These are phyloP conservation scores for Beauveria pseudobassiana DNA, from an alignment of 2,329 filamentous ascomycete genomes.

Conservation along the genomic window DNA sequence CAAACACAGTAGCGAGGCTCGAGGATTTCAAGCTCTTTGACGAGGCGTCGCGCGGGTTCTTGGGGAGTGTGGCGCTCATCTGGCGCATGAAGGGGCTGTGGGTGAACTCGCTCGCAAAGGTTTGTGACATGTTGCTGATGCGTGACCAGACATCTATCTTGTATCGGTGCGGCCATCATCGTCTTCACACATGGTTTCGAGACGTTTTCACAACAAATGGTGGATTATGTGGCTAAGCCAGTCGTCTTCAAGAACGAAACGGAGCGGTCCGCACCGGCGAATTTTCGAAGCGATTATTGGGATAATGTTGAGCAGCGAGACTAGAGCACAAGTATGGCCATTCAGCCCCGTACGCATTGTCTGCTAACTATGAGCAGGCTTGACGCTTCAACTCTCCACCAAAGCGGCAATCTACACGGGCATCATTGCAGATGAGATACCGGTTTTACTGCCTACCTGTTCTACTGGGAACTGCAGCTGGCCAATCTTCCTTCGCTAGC, in stretches of 20 bases:
- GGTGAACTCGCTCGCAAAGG: no score
- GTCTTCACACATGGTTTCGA: constrained; percentile 30
- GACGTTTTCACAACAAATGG: constrained; percentile 32
- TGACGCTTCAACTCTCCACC: constrained; percentile 24
- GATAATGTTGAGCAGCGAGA: constrained; percentile 23
- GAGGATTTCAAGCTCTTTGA: constrained; percentile 33
- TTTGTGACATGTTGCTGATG: neutral
- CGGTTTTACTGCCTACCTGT: constrained; percentile 21
- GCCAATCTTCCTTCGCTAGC: constrained; percentile 28
- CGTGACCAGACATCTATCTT: constrained; percentile 26
- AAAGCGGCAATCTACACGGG: constrained; percentile 32
- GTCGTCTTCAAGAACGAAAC: constrained; percentile 15
- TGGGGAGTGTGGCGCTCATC: constrained; percentile 26
- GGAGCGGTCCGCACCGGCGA: constrained; percentile 18
- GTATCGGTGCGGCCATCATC: constrained; percentile 29
- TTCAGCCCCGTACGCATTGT: no score
- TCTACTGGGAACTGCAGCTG: constrained; percentile 28
- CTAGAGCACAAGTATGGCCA: constrained; percentile 2
- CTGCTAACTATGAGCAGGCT: constrained; percentile 11
- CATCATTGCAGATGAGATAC: constrained; percentile 24
- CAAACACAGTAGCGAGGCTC: constrained; percentile 24
- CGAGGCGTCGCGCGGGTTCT: constrained; percentile 29
- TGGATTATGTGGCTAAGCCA: constrained; percentile 24
- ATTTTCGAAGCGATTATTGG: constrained; percentile 28
- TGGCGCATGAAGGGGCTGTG: constrained; percentile 29